Evolutionary conservation across 768 basidiomycete genomes (phyloP).

Genomic region (Baorangia bicolor): DNA sequence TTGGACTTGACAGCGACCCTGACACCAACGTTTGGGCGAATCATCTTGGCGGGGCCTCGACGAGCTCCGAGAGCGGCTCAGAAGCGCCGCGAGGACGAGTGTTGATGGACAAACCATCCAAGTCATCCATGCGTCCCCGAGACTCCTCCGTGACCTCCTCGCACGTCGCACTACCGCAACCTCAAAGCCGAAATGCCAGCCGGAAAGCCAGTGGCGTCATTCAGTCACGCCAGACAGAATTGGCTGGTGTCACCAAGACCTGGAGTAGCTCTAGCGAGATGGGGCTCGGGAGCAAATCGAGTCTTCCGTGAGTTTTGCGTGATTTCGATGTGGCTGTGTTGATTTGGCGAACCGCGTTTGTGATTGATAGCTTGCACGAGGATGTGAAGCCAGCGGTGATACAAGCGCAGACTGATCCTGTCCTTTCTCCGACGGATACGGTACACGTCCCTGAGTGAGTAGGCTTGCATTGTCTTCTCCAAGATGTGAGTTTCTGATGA

Average conservation of each 20-base stretch:
- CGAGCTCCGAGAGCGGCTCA: slow-evolving; percentile 21
- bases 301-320: slow-evolving; percentile 17
- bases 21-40: slow-evolving; percentile 32
- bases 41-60: slow-evolving; percentile 1
- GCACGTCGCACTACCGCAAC: slow-evolving; percentile 12
- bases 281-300: slow-evolving; percentile 19
- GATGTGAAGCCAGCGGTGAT: slow-evolving; percentile 21
- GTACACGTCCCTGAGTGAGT: slow-evolving; percentile 33
- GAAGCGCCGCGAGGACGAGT: slow-evolving; percentile 21
- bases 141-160: slow-evolving; percentile 29
- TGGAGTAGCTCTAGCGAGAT: slow-evolving; percentile 29
- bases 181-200: slow-evolving; percentile 25
- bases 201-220: slow-evolving; percentile 26
- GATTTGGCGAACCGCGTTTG: neutral
- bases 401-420: slow-evolving; percentile 12
- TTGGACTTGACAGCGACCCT: slow-evolving; percentile 20
- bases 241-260: slow-evolving; percentile 33
- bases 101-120: slow-evolving; percentile 21
- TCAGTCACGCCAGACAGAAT: slow-evolving; percentile 28
- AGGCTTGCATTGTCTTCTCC: neutral
- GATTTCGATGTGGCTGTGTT: neutral
- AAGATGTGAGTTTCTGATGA: neutral
- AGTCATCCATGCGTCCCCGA: slow-evolving; percentile 23
- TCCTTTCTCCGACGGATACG: slow-evolving; percentile 27
- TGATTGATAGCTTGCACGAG: slow-evolving; percentile 19